These are phyloP conservation scores for Aspergillus carbonarius DNA, from an alignment of 2,329 filamentous ascomycete genomes.

Conservation along the genomic window DNA sequence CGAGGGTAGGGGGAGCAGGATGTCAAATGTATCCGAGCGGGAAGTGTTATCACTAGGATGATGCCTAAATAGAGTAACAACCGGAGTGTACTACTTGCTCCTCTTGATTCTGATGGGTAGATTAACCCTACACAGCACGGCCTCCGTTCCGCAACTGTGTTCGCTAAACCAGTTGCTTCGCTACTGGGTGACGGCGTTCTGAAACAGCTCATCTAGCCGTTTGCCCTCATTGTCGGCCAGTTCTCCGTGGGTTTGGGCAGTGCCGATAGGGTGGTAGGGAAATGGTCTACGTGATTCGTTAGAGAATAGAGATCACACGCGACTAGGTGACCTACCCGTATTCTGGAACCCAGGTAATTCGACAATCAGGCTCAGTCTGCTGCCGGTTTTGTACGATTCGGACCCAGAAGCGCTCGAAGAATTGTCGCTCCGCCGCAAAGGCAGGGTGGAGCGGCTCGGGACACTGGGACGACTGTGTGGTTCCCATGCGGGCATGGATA, in stretches of 20 bases:
- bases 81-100: too few species aligned
- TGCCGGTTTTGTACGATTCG: slow-evolving; percentile 13
- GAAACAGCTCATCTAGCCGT: slow-evolving; percentile 17
- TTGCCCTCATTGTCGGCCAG: slow-evolving; percentile 23
- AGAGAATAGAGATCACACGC: too few species aligned
- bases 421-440: slow-evolving; percentile 30
- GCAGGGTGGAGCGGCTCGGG: slow-evolving; percentile 33
- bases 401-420: slow-evolving; percentile 32
- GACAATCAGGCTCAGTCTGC: not conserved
- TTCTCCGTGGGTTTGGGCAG: slow-evolving; percentile 14
- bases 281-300: slow-evolving; percentile 16
- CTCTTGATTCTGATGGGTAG: too few species aligned
- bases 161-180: not conserved
- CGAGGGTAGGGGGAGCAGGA: too few species aligned
- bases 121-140: too few species aligned
- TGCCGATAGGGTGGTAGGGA: slow-evolving; percentile 23
- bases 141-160: too few species aligned
- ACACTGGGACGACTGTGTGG: slow-evolving; percentile 39
- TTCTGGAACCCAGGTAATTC: slow-evolving; percentile 14
- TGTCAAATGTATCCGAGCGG: too few species aligned
- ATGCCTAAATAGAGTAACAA: too few species aligned
- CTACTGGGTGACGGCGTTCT: not conserved
- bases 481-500: slow-evolving; percentile 38
- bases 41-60: too few species aligned
- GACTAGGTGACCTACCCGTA: slow-evolving; percentile 15